Conservation (phyloP, 495 filamentous ascomycete genomes). For the Xylona heveae region DNA sequence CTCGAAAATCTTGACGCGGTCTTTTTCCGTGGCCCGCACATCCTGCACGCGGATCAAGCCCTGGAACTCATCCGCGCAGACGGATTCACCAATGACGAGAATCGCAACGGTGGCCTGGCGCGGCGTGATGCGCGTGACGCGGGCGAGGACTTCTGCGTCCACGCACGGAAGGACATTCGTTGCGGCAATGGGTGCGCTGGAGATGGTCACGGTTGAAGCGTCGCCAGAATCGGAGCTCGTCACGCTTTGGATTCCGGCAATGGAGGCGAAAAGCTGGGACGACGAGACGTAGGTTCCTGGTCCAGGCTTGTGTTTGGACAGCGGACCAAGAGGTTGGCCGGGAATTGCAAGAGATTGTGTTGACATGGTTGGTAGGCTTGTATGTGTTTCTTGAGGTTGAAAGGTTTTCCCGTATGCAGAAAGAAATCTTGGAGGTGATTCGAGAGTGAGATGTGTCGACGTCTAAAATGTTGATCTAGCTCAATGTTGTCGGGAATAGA, state of each 20-base stretch:
- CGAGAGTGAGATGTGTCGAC: too few relatives aligned
- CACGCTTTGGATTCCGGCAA: conserved; percentile 22
- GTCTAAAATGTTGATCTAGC: too few relatives aligned
- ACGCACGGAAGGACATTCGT: conserved; percentile 63
- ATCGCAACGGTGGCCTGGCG: conserved; percentile 69
- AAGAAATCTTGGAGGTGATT: too few relatives aligned
- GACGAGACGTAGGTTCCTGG: conserved; percentile 64
- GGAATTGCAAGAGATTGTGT: conserved; percentile 33
- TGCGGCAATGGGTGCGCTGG: conserved; percentile 18
- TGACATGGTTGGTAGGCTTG: too few relatives aligned
- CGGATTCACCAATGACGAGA: conserved; percentile 45
- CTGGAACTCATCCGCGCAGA: conserved; percentile 12
- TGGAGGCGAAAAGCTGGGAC: conserved; percentile 49
- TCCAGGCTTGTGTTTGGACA: conserved; percentile 41
- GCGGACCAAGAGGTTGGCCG: conserved; percentile 56
- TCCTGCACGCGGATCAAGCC: conserved; percentile 42
- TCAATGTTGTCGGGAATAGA: too few relatives aligned
- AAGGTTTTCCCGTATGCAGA: too few relatives aligned
- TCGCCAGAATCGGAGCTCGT: conserved; percentile 1
- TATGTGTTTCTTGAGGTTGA: too few relatives aligned
- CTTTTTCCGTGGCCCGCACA: conserved; percentile 86
- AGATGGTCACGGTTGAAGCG: conserved; percentile 13
- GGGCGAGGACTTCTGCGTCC: conserved; percentile 56
- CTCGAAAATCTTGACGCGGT: conserved; percentile 73
- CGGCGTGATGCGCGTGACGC: conserved; percentile 64